Percentiles rank a stretch among this genome's conserved stretches.
These are phyloP conservation scores for Arthrobotrys musiformis DNA, from an alignment of 2,329 filamentous ascomycete species.

Conservation along the genomic window DNA sequence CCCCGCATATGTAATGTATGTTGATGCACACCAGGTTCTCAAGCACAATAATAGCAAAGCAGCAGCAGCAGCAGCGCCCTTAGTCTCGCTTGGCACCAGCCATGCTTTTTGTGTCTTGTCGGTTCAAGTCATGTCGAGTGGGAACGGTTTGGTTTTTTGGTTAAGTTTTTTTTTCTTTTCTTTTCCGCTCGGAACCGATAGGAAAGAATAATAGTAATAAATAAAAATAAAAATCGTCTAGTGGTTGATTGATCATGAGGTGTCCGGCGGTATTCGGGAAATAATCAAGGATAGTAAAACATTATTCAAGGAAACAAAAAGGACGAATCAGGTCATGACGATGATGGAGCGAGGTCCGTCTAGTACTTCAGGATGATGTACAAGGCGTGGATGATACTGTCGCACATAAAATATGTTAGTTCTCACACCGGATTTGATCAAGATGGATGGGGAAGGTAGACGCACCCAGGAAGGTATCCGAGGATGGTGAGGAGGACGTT, in stretches of 20 bases:
- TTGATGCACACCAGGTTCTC: constrained; percentile 12
- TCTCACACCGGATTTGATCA: no score
- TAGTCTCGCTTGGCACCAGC: constrained; percentile 48
- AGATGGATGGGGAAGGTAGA: not conserved
- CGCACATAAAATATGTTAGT: constrained; percentile 5
- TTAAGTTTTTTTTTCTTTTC: not conserved
- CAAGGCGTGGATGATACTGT: constrained; percentile 88
- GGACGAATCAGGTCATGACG: constrained; percentile 11
- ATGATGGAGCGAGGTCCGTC: no score
- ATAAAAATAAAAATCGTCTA: constrained; percentile 30
- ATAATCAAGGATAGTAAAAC: not conserved
- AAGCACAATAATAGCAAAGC: no score
- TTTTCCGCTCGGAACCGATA: constrained; percentile 51
- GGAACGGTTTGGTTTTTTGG: no score
- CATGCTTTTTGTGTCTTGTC: constrained; percentile 36
- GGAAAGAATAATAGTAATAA: no score
- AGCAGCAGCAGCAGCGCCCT: not conserved
- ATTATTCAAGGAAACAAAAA: not conserved
- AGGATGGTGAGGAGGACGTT: constrained; percentile 88
- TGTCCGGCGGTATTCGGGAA: constrained; percentile 41
- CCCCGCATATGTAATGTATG: constrained; percentile 32
- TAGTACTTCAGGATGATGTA: constrained; percentile 66
- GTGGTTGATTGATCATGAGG: constrained; percentile 44
- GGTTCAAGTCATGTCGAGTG: no score
- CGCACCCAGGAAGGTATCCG: constrained; percentile 66